Evolutionary conservation across 345 rosid genomes (phyloP), one percentile per base, ranked within the genome.

Genomic region (Draba incana): DNA sequence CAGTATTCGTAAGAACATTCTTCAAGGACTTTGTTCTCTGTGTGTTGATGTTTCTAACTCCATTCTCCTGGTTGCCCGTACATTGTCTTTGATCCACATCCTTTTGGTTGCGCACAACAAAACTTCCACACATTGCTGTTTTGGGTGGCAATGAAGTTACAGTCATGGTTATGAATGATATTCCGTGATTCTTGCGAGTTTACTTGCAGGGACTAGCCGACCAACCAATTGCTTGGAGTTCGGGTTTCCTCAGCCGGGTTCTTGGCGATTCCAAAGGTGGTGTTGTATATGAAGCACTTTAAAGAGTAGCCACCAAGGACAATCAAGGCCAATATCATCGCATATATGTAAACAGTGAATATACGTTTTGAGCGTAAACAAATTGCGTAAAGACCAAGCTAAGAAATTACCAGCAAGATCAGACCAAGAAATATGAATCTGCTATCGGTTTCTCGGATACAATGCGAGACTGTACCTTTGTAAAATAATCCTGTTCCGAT

Each of bases 41-140:
- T 16, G 50, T 74, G 56, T 28, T 74, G 78, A 39, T 62, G 56
- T 74, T 66, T 66, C 78, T 72, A 74, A 25, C 68, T 67, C 69
- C 69, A 74, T 53, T 74, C 73, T 43, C 78, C 73, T 60, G 69
- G 63, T 23, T 54, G n/a, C 0, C 41, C 64, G 11, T 59, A 74
- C 73, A 67, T 74, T 11, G 72, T 67, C 50, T 2, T 28, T 9
- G 33, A 43, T 38, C 68, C 73, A 52, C 73, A 74, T 45, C 78
- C 73, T 8, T 5, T 2, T 27, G 69, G 78, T 42, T 74, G 78
- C 42, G 68, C 50, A 8, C 78, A 74, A 8, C 73, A 74, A 67
- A 6, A 67, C 57, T 10, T 74, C 77, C 77, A 74, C n/a, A 74
- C 77, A 15, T 74, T 59, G 49, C 77, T 74, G 77, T 74, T 66